These are phyloP conservation scores for Fimicolochytrium jonesii DNA, from an alignment of 192 early-diverging fungal genomes.

Conservation along the genomic window DNA sequence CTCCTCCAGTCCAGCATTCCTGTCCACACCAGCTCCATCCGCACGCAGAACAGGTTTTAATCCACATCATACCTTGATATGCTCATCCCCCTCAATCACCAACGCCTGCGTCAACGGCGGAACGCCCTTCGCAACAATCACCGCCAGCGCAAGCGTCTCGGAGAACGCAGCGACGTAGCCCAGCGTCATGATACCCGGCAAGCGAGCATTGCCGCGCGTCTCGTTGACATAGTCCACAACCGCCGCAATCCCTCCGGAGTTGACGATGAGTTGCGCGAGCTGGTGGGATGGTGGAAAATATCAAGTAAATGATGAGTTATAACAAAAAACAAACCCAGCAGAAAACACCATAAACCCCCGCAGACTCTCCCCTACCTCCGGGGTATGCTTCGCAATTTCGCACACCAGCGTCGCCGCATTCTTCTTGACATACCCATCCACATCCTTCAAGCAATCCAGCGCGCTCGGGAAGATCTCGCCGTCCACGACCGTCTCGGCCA, in stretches of 20 bases:
- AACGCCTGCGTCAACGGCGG: conserved; percentile 43
- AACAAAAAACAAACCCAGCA: too few relatives aligned
- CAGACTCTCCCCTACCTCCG: conserved; percentile 41
- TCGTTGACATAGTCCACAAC: conserved; percentile 55
- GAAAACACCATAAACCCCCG: not conserved
- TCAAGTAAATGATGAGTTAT: too few relatives aligned
- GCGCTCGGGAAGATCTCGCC: conserved; percentile 54
- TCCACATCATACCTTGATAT: conserved; percentile 41
- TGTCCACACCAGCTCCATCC: too few relatives aligned
- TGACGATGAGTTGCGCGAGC: conserved; percentile 57
- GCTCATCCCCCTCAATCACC: conserved; percentile 47
- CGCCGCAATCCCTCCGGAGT: conserved; percentile 54
- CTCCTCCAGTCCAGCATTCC: not conserved
- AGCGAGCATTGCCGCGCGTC: conserved; percentile 42
- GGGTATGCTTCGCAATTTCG: conserved; percentile 59
- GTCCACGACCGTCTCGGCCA: conserved; percentile 57
- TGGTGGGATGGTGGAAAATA: too few relatives aligned
- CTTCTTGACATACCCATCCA: conserved; percentile 48
- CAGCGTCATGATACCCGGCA: conserved; percentile 58
- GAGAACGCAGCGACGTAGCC: conserved; percentile 60
- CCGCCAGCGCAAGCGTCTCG: conserved; percentile 52
- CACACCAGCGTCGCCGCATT: conserved; percentile 54
- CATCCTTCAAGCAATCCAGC: conserved; percentile 48
- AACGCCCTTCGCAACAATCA: conserved; percentile 55
- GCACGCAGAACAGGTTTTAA: too few relatives aligned